Conservation (phyloP, 2,329 filamentous ascomycete species). For the Phyllosticta citrichinensis region DNA sequence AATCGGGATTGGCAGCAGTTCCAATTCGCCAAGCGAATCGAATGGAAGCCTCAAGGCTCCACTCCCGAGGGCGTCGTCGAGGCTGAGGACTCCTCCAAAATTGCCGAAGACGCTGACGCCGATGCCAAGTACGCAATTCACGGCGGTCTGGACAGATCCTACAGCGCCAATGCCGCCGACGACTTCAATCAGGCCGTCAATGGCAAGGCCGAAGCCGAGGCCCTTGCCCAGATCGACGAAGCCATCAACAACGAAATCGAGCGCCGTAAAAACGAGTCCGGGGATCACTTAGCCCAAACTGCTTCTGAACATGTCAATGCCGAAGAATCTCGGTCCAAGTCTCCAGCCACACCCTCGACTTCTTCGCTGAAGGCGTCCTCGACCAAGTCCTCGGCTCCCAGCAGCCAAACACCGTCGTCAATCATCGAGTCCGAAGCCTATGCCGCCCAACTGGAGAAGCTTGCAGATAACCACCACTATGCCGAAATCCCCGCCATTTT, state of each 20-base stretch:
- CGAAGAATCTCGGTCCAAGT: slow-evolving; percentile 22
- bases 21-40: slow-evolving; percentile 77
- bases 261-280: slow-evolving; percentile 43
- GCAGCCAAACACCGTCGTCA: slow-evolving; percentile 41
- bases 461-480: slow-evolving; percentile 64
- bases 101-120: slow-evolving; percentile 16
- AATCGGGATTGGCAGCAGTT: slow-evolving; percentile 87
- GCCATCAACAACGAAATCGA: slow-evolving; percentile 71
- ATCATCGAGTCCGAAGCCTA: slow-evolving; percentile 58
- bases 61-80: slow-evolving; percentile 30
- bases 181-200: slow-evolving; percentile 49
- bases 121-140: slow-evolving; percentile 17
- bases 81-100: slow-evolving; percentile 20
- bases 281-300: slow-evolving; percentile 25
- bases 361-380: slow-evolving; percentile 19
- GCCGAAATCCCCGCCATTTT: slow-evolving; percentile 85
- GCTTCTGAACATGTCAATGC: slow-evolving; percentile 22
- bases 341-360: slow-evolving; percentile 22
- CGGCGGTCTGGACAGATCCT: slow-evolving; percentile 36
- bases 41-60: slow-evolving; percentile 59
- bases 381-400: slow-evolving; percentile 28
- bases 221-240: slow-evolving; percentile 73
- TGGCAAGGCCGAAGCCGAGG: slow-evolving; percentile 40
- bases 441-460: slow-evolving; percentile 66
- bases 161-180: slow-evolving; percentile 47